Percentiles rank a stretch among this genome's conserved stretches.
Evolutionary conservation across 2,329 filamentous ascomycete species (phyloP).

Genomic region (Calonectria pseudoreteaudii): DNA sequence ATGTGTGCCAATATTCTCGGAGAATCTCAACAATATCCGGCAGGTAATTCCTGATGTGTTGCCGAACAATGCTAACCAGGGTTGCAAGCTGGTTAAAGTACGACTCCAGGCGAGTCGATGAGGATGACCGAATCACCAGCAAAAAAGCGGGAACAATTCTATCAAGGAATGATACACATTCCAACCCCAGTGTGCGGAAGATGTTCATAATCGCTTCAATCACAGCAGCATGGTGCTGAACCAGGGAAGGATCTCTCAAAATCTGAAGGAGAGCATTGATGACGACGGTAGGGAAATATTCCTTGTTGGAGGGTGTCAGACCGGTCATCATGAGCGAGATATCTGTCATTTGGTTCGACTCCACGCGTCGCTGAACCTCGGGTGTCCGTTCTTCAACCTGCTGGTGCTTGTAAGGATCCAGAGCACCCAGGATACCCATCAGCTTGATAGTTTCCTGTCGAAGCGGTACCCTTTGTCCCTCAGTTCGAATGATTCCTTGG

Average conservation of each 20-base stretch:
- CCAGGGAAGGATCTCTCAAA: conserved; percentile 88
- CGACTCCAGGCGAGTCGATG: conserved; percentile 83
- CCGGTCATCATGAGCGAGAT: conserved; percentile 99
- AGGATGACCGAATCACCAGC: conserved; percentile 85
- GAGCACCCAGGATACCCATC: conserved; percentile 92
- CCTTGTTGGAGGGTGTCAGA: conserved; percentile 94
- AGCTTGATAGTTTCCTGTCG: conserved; percentile 96
- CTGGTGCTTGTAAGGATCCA: conserved; percentile 95
- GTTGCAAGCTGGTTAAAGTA: conserved; percentile 98
- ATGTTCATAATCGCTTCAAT: conserved; percentile 99
- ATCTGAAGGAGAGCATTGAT: conserved; percentile 96
- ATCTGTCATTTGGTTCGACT: conserved; percentile 81
- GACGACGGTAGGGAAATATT: conserved; percentile 98
- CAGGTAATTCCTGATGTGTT: conserved; percentile 93
- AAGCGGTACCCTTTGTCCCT: conserved; percentile 83
- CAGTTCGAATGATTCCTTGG: conserved; percentile 93
- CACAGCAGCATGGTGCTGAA: conserved; percentile 91
- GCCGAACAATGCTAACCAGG: conserved; percentile 92
- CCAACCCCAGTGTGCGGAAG: conserved; percentile 94
- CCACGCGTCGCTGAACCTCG: conserved; percentile 77
- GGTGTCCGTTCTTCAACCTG: conserved; percentile 91
- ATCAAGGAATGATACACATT: conserved; percentile 94
- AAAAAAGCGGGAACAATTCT: conserved; percentile 96
- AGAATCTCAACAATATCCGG: conserved; percentile 88
- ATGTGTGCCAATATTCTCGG: conserved; percentile 89